phyloP scores from a whole-genome alignment of 805 yeast genomes.

The Ogataea wickerhamii region DNA sequence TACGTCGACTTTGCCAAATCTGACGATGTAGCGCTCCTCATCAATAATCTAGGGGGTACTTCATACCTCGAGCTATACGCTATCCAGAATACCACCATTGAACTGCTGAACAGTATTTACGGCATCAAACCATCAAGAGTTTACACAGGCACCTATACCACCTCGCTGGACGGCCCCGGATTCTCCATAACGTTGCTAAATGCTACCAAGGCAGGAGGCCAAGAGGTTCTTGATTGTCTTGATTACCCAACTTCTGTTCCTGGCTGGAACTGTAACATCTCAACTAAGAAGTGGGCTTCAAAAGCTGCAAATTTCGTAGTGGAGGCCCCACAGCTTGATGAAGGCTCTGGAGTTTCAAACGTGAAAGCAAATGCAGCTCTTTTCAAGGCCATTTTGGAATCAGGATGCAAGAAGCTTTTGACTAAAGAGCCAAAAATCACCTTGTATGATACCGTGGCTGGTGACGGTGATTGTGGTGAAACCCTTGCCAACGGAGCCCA shows the following conservation, averaged over 20 bases:
- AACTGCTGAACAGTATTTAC: slow-evolving; percentile 49
- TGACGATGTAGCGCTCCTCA: slow-evolving; percentile 64
- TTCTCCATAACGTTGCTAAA: slow-evolving; percentile 81
- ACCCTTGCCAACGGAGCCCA: slow-evolving; percentile 81
- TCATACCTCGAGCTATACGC: slow-evolving; percentile 76
- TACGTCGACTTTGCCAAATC: slow-evolving; percentile 62
- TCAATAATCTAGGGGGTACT: slow-evolving; percentile 89
- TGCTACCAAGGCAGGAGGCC: slow-evolving; percentile 49
- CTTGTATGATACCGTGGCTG: slow-evolving; percentile 80
- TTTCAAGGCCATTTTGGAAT: slow-evolving; percentile 35
- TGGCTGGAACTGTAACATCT: slow-evolving; percentile 64
- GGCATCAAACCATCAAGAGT: slow-evolving; percentile 62
- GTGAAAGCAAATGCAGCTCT: slow-evolving; percentile 30
- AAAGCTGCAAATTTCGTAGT: slow-evolving; percentile 24
- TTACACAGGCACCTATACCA: slow-evolving; percentile 75
- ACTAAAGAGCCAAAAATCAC: slow-evolving; percentile 82
- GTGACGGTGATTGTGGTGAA: slow-evolving; percentile 97
- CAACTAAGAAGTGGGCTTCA: slow-evolving; percentile 22
- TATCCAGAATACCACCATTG: slow-evolving; percentile 58
- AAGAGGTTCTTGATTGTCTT: slow-evolving; percentile 48
- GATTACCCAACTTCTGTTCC: slow-evolving; percentile 77
- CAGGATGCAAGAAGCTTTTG: slow-evolving; percentile 51
- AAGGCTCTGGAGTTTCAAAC: slow-evolving; percentile 30
- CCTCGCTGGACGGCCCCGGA: slow-evolving; percentile 91
- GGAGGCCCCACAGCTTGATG: slow-evolving; percentile 28